phyloP scores from a whole-genome alignment of 257 asterid genomes.

The Galeopsis tetrahit region DNA sequence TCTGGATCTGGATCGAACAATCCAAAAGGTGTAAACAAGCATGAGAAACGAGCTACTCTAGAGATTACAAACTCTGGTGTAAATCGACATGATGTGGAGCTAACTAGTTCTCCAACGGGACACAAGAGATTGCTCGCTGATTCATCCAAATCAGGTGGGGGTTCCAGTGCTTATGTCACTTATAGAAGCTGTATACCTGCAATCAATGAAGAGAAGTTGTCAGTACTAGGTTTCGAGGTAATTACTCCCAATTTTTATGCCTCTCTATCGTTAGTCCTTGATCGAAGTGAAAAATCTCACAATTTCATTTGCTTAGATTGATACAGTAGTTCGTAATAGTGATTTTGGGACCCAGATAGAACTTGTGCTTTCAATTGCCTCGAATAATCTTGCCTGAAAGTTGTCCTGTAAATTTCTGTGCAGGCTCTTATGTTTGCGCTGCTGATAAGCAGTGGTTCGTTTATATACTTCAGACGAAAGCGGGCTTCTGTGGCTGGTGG shows the following conservation, averaged over 20 bases:
- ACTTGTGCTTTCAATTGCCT: constrained; percentile 4
- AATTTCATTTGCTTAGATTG: background rate
- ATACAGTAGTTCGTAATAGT: background rate
- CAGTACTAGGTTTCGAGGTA: constrained; percentile 94
- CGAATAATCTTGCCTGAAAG: background rate
- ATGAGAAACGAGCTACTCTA: constrained; percentile 61
- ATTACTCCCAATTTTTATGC: constrained; percentile 23
- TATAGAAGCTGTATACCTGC: constrained; percentile 97
- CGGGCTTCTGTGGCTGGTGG: constrained; percentile 54
- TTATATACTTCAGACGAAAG: constrained; percentile 68
- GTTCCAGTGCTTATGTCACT: constrained; percentile 55
- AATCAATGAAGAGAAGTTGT: constrained; percentile 77
- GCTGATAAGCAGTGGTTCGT: constrained; percentile 78
- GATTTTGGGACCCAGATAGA: background rate
- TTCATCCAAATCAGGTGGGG: constrained; percentile 52
- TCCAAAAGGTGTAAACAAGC: constrained; percentile 40
- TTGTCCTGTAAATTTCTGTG: constrained; percentile 4
- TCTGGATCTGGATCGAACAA: constrained; percentile 49
- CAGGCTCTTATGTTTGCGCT: constrained; percentile 72
- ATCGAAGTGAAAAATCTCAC: constrained; percentile 4
- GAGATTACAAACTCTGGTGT: constrained; percentile 45
- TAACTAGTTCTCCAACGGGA: constrained; percentile 33
- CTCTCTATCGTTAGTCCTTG: background rate
- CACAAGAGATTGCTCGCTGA: constrained; percentile 62
- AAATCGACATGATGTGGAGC: constrained; percentile 40